phyloP scores from a whole-genome alignment of 306 rosid species.

The Canavalia ensiformis region DNA sequence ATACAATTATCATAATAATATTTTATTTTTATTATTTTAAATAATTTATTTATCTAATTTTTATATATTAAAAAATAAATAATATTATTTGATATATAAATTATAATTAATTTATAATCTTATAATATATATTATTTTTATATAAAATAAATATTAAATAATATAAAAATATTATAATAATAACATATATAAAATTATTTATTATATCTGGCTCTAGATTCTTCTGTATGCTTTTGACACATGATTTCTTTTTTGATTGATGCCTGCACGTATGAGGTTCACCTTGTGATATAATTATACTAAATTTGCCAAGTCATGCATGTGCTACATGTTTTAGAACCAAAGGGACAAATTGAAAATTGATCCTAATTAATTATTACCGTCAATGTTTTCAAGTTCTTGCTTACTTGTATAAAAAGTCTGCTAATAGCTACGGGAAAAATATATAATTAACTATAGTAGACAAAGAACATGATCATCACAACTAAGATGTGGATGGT shows the following conservation, averaged over 20 bases:
- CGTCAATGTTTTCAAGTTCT: background rate
- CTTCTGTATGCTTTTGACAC: constrained; percentile 35
- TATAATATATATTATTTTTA: too few relatives aligned
- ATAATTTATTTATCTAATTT: too few relatives aligned
- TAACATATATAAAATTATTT: too few relatives aligned
- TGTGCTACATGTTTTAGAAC: constrained; percentile 7
- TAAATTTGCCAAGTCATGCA: constrained; percentile 24
- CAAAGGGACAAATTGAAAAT: constrained; percentile 1
- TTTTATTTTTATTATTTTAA: too few relatives aligned
- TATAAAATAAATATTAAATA: too few relatives aligned
- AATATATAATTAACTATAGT: constrained; percentile 24
- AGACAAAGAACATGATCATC: constrained; percentile 57
- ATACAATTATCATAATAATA: too few relatives aligned
- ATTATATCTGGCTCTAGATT: background rate
- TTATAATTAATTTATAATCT: too few relatives aligned
- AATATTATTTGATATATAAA: too few relatives aligned
- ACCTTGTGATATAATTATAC: constrained; percentile 11
- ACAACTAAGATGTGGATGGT: constrained; percentile 52
- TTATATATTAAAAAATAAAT: too few relatives aligned
- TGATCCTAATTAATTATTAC: background rate
- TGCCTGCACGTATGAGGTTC: constrained; percentile 55
- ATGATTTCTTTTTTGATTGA: constrained; percentile 41
- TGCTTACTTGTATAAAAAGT: constrained; percentile 17
- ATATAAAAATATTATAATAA: too few relatives aligned
- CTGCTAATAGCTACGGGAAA: constrained; percentile 32